Percentiles rank a stretch among this genome's conserved stretches.
phyloP scores from a whole-genome alignment of 2,329 filamentous ascomycete genomes.

The Colletotrichum scovillei region DNA sequence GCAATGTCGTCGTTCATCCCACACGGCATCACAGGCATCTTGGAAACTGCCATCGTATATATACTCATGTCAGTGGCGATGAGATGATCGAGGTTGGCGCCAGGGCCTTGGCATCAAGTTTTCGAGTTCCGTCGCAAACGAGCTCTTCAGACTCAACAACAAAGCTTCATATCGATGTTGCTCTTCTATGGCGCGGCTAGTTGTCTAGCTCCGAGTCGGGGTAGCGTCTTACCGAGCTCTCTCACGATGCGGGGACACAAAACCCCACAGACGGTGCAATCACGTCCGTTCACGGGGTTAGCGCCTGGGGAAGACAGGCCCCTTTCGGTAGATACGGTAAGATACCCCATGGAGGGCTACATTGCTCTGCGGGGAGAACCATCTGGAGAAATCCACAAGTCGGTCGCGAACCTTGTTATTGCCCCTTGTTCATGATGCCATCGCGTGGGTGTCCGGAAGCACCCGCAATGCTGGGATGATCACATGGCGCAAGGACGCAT shows the following conservation, averaged over 20 bases:
- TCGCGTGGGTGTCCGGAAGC: not conserved
- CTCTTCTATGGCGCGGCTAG: slow-evolving; percentile 29
- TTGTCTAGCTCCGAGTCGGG: slow-evolving; percentile 7
- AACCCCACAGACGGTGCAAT: slow-evolving; percentile 21
- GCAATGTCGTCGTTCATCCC: not conserved
- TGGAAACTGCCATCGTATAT: not conserved
- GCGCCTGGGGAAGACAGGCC: slow-evolving; percentile 17
- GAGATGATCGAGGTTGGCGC: not conserved
- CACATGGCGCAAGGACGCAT: not conserved
- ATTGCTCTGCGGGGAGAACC: not conserved
- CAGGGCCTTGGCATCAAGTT: not conserved
- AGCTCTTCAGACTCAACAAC: not conserved
- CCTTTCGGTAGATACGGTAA: not conserved
- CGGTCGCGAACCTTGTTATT: slow-evolving; percentile 1
- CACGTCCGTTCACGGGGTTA: slow-evolving; percentile 5
- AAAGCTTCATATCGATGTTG: not conserved
- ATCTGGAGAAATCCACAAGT: slow-evolving; percentile 2
- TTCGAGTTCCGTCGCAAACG: not conserved
- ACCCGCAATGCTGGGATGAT: not conserved
- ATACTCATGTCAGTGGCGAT: not conserved
- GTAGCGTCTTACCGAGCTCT: slow-evolving; percentile 21
- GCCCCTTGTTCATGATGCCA: not conserved
- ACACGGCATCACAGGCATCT: not conserved
- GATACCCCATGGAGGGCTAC: not conserved
- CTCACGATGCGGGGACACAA: not conserved